Conservation (phyloP, 2,329 filamentous ascomycete species). For the Corniculantispora saksenae region DNA sequence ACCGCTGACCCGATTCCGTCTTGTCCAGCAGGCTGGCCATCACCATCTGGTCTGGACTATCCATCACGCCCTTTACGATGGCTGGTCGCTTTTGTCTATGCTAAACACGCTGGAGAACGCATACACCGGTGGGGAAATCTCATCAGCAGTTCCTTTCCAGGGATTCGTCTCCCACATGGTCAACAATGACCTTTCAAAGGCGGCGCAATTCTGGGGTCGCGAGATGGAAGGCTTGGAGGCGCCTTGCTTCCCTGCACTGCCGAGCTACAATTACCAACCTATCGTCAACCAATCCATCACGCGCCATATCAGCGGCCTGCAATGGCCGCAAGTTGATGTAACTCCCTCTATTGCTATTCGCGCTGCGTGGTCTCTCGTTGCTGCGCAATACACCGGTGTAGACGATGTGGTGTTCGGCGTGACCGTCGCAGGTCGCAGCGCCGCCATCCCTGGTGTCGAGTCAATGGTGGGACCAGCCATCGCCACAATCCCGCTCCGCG, state of each 20-base stretch:
- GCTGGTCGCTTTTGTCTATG: conserved; percentile 27
- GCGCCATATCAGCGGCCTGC: neutral
- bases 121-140: neutral
- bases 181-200: neutral
- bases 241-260: conserved; percentile 7
- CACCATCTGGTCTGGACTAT: conserved; percentile 32
- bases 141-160: conserved; percentile 1
- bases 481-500: conserved; percentile 20
- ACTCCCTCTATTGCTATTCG: conserved; percentile 19
- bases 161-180: conserved; percentile 5
- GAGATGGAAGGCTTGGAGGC: conserved; percentile 10
- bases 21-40: neutral
- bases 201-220: neutral
- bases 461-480: conserved; percentile 30
- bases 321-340: neutral
- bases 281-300: neutral
- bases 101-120: neutral
- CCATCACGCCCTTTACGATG: conserved; percentile 36
- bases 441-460: conserved; percentile 19
- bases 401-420: conserved; percentile 22
- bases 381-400: conserved; percentile 16
- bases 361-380: conserved; percentile 14
- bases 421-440: conserved; percentile 19
- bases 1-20: conserved; percentile 1
- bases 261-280: neutral